Evolutionary conservation across 352 stramenopile species (phyloP).

Genomic region (Aphanomyces stellatus): DNA sequence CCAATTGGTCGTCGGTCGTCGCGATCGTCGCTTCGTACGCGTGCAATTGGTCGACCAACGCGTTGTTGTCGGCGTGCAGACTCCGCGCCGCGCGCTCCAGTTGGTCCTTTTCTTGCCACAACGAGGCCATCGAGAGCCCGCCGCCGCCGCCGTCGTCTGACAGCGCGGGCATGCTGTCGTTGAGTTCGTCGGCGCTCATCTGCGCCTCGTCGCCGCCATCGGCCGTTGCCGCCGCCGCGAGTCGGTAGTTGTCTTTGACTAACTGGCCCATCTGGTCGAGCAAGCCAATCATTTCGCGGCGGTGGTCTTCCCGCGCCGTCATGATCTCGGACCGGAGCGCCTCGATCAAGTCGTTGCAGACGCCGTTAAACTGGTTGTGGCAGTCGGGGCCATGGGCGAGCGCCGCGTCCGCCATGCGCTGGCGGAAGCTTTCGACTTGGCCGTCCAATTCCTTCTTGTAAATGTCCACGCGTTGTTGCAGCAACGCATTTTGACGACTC

Average conservation of each 20-base stretch:
- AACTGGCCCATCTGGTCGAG: constrained; percentile 11
- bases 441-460: constrained; percentile 10
- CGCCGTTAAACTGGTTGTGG: constrained; percentile 1
- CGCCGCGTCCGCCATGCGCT: background rate
- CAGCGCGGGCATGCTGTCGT: no score
- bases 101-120: background rate
- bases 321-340: constrained; percentile 14
- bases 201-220: no score
- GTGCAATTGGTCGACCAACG: constrained; percentile 2
- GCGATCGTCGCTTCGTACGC: constrained; percentile 6
- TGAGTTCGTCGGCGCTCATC: no score
- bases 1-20: constrained; percentile 1
- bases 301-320: constrained; percentile 1
- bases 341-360: constrained; percentile 16
- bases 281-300: constrained; percentile 2
- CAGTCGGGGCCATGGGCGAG: constrained; percentile 7
- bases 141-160: background rate
- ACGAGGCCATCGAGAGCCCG: no score
- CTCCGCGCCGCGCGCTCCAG: background rate
- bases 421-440: background rate
- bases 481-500: constrained; percentile 9
- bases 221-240: no score
- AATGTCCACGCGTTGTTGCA: constrained; percentile 5
- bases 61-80: constrained; percentile 9
- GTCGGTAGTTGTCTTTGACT: background rate